These are phyloP conservation scores for Pyrenophora teres DNA, from an alignment of 2,329 filamentous ascomycete species.

Conservation along the genomic window DNA sequence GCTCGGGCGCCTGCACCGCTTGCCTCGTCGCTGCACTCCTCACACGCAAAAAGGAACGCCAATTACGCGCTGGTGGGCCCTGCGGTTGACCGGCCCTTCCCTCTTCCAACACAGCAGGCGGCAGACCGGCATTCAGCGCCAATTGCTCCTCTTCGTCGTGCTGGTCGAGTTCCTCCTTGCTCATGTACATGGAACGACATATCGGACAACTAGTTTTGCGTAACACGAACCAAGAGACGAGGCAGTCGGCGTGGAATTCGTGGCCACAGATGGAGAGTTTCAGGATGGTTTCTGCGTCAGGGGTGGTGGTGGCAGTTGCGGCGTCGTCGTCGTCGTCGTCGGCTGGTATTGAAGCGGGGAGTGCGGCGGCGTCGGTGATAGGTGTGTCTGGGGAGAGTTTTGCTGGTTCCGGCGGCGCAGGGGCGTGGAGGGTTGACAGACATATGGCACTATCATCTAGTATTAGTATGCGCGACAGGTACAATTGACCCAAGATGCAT, in stretches of 20 bases:
- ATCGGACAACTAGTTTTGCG: slow-evolving; percentile 41
- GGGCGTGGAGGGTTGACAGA: slow-evolving; percentile 35
- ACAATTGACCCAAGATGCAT: not conserved
- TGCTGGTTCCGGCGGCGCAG: slow-evolving; percentile 34
- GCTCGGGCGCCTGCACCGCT: not conserved
- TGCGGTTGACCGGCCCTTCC: not conserved
- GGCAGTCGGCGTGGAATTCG: slow-evolving; percentile 40
- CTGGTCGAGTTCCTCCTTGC: slow-evolving; percentile 24
- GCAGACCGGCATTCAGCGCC: not conserved
- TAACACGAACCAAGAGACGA: slow-evolving; percentile 38
- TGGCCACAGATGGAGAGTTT: slow-evolving; percentile 33
- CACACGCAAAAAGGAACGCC: slow-evolving; percentile 18
- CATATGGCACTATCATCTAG: slow-evolving; percentile 34
- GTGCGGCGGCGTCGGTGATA: slow-evolving; percentile 9
- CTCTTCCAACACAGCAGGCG: slow-evolving; percentile 3
- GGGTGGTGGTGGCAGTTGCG: slow-evolving; percentile 2
- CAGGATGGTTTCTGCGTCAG: slow-evolving; percentile 30
- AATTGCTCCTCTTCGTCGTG: slow-evolving; percentile 20
- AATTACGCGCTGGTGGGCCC: slow-evolving; percentile 7
- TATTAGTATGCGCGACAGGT: no score
- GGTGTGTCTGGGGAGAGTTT: slow-evolving; percentile 20
- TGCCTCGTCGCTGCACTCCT: slow-evolving; percentile 3
- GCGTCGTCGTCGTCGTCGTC: not conserved
- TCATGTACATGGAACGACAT: slow-evolving; percentile 36
- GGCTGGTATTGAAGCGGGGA: not conserved